A percentile compares a stretch with the other conserved stretches of the same genome.
Conservation (phyloP, 1,284 basidiomycete species). For the Vanrija humicola region DNA sequence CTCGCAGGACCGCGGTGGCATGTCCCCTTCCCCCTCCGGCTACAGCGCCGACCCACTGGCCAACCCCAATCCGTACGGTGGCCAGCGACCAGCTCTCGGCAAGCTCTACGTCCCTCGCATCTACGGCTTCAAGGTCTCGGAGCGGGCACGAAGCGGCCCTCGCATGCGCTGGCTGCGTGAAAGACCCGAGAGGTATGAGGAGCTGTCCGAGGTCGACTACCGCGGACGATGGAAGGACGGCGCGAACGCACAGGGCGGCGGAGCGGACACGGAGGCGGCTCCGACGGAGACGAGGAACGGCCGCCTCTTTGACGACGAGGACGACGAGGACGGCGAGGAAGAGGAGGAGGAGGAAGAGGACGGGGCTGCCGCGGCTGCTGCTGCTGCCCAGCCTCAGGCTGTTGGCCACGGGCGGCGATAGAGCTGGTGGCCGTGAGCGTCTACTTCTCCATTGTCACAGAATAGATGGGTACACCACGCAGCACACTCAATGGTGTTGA, state of each 20-base stretch:
- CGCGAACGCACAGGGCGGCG: not conserved
- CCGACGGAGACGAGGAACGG: conserved; percentile 19
- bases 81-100: conserved; percentile 67
- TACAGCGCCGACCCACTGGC: conserved; percentile 34
- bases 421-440: not conserved
- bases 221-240: conserved; percentile 69
- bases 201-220: conserved; percentile 82
- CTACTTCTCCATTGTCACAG: too few species aligned
- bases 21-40: conserved; percentile 16
- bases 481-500: too few species aligned
- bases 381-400: not conserved
- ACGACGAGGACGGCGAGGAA: conserved; percentile 23
- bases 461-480: too few species aligned
- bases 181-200: conserved; percentile 71
- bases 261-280: conserved; percentile 1
- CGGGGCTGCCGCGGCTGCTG: conserved; percentile 22
- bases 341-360: conserved; percentile 38
- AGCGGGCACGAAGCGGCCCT: conserved; percentile 74
- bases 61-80: conserved; percentile 78
- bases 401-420: not conserved
- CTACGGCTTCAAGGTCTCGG: conserved; percentile 67
- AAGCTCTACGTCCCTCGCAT: conserved; percentile 89
- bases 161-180: conserved; percentile 94
- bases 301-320: conserved; percentile 36
- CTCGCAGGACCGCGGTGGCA: conserved; percentile 2